phyloP scores from a whole-genome alignment of 495 filamentous ascomycete species.

The Hypoxylon fuscum region DNA sequence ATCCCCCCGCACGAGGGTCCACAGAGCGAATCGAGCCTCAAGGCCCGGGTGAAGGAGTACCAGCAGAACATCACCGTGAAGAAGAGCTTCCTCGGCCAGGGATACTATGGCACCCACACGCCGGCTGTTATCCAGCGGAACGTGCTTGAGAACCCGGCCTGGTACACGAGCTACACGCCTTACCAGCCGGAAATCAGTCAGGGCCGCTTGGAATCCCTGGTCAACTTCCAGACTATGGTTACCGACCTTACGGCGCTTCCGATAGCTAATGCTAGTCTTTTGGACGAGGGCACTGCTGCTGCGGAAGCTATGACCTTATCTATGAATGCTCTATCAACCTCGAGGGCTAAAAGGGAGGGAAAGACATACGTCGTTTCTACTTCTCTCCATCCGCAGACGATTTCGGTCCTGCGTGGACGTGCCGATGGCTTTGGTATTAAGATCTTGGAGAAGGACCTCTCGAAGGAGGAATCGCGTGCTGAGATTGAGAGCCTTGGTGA shows the following conservation, averaged over 20 bases:
- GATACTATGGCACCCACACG: constrained; percentile 86
- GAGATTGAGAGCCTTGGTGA: constrained; percentile 78
- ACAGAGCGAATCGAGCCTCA: constrained; percentile 73
- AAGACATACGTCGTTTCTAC: constrained; percentile 88
- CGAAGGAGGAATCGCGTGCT: constrained; percentile 65
- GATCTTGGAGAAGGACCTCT: constrained; percentile 75
- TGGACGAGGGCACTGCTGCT: constrained; percentile 94
- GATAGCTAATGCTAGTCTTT: constrained; percentile 91
- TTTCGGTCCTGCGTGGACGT: constrained; percentile 83
- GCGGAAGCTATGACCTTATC: constrained; percentile 98
- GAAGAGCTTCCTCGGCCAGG: constrained; percentile 81
- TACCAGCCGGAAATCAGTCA: constrained; percentile 99
- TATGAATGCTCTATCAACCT: constrained; percentile 74
- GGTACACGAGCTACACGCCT: constrained; percentile 99
- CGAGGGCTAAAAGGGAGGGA: constrained; percentile 75
- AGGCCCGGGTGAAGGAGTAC: constrained; percentile 70
- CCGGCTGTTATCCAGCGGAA: constrained; percentile 96
- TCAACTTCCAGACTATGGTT: constrained; percentile 97
- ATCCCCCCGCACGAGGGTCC: constrained; percentile 54
- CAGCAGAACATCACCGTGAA: constrained; percentile 69
- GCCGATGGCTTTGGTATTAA: constrained; percentile 95
- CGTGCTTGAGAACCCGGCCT: constrained; percentile 90
- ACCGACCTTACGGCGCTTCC: constrained; percentile 88
- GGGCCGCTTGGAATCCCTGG: constrained; percentile 87
- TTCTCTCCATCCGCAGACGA: constrained; percentile 87